These are phyloP conservation scores for Pholiota conissans DNA, from an alignment of 768 basidiomycete species.

Conservation along the genomic window DNA sequence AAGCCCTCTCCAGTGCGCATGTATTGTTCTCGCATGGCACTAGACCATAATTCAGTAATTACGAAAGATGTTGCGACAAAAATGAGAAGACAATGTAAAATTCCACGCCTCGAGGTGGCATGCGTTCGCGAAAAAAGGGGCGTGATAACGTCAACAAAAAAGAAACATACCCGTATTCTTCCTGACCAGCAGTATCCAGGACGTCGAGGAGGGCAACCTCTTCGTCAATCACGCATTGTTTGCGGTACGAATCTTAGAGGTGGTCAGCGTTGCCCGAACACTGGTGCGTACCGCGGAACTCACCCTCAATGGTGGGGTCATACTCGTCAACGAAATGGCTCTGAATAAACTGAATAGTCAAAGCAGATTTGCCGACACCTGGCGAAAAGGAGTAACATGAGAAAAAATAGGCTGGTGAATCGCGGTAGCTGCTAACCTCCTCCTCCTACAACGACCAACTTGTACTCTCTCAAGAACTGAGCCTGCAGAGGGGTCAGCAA, in stretches of 20 bases:
- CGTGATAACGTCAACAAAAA: conserved; percentile 9
- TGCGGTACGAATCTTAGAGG: conserved; percentile 88
- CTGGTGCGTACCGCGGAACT: conserved; percentile 11
- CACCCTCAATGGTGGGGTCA: conserved; percentile 95
- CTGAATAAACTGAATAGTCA: conserved; percentile 99
- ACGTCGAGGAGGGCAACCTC: conserved; percentile 97
- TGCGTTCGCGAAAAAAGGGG: conserved; percentile 14
- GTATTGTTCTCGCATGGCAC: conserved; percentile 99
- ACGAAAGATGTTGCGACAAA: neutral
- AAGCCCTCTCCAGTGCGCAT: conserved; percentile 99
- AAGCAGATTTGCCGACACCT: conserved; percentile 74
- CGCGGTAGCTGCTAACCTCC: conserved; percentile 58
- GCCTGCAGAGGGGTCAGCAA: conserved; percentile 46
- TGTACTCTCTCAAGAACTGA: conserved; percentile 94
- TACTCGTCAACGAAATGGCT: conserved; percentile 91
- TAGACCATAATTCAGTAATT: conserved; percentile 25
- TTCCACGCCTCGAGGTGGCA: conserved; percentile 20
- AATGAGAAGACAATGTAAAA: neutral
- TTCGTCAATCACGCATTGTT: conserved; percentile 97
- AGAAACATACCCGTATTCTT: conserved; percentile 87
- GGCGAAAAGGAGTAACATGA: neutral
- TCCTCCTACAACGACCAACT: conserved; percentile 97
- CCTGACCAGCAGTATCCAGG: conserved; percentile 96
- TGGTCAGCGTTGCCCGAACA: conserved; percentile 3
- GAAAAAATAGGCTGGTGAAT: neutral